phyloP scores from a whole-genome alignment of 106 monocot genomes.

The Apostasia shenzhenica region DNA sequence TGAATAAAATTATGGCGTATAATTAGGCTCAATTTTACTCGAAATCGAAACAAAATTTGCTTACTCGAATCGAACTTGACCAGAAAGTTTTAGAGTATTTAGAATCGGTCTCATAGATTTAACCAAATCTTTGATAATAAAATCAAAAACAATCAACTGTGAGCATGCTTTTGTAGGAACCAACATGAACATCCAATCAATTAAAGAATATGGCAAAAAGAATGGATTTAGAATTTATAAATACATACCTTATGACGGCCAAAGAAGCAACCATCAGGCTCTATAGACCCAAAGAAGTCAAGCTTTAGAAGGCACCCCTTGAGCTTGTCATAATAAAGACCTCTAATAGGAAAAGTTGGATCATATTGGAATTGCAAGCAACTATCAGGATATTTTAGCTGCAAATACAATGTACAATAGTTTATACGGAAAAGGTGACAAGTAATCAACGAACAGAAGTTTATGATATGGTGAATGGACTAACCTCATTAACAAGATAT shows the following conservation, averaged over 20 bases:
- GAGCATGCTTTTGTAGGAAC: neutral
- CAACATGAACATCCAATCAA: neutral
- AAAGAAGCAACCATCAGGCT: slow-evolving; percentile 86
- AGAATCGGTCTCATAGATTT: too few relatives aligned
- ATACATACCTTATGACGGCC: slow-evolving; percentile 70
- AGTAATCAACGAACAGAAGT: neutral
- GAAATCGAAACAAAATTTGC: too few relatives aligned
- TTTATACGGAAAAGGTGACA: neutral
- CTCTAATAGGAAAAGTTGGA: slow-evolving; percentile 80
- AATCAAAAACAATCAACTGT: too few relatives aligned
- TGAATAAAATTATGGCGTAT: too few relatives aligned
- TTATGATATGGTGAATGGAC: neutral
- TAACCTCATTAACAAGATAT: slow-evolving; percentile 85
- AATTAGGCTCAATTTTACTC: too few relatives aligned
- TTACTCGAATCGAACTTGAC: too few relatives aligned
- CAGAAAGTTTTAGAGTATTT: too few relatives aligned
- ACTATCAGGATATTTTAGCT: slow-evolving; percentile 90
- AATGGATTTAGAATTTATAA: neutral
- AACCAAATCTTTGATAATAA: too few relatives aligned
- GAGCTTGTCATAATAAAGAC: slow-evolving; percentile 76
- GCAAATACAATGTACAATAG: slow-evolving; percentile 8
- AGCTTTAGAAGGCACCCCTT: slow-evolving; percentile 93
- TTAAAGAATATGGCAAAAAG: neutral
- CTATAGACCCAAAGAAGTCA: slow-evolving; percentile 98
- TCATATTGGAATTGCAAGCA: slow-evolving; percentile 86